Conservation (phyloP, 2,329 filamentous ascomycete species). For the Hymenoscyphus repandus region DNA sequence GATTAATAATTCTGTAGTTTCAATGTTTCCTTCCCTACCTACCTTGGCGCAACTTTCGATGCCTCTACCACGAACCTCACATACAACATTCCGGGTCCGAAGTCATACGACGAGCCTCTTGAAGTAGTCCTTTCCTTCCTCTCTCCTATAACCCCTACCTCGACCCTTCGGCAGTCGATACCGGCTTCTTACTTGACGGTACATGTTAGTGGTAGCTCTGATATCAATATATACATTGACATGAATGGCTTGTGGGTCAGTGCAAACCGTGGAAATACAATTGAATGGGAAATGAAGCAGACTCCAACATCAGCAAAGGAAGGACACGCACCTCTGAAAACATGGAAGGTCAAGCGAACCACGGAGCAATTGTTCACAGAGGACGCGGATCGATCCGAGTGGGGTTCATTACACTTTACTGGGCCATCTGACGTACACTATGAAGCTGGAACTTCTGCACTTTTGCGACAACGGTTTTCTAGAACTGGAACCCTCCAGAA, state of each 20-base stretch:
- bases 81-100: conserved; percentile 49
- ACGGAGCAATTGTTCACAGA: conserved; percentile 70
- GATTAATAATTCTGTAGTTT: conserved; percentile 38
- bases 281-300: conserved; percentile 62
- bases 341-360: conserved; percentile 57
- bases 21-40: conserved; percentile 52
- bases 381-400: conserved; percentile 69
- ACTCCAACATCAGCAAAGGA: conserved; percentile 33
- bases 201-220: conserved; percentile 59
- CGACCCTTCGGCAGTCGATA: conserved; percentile 29
- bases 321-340: conserved; percentile 47
- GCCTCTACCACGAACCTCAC: conserved; percentile 67
- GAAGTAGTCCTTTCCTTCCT: conserved; percentile 56
- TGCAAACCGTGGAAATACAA: conserved; percentile 62
- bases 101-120: conserved; percentile 34
- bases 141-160: conserved; percentile 31
- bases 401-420: conserved; percentile 76
- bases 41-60: conserved; percentile 59
- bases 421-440: conserved; percentile 63
- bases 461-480: conserved; percentile 65
- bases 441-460: conserved; percentile 63
- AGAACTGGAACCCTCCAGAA: conserved; percentile 62
- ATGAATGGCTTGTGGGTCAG: conserved; percentile 78
- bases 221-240: conserved; percentile 62
- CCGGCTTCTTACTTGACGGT: conserved; percentile 78